Evolutionary conservation across 495 filamentous ascomycete genomes (phyloP), one percentile per base, ranked within the genome.

Genomic region (Podospora appendiculata): DNA sequence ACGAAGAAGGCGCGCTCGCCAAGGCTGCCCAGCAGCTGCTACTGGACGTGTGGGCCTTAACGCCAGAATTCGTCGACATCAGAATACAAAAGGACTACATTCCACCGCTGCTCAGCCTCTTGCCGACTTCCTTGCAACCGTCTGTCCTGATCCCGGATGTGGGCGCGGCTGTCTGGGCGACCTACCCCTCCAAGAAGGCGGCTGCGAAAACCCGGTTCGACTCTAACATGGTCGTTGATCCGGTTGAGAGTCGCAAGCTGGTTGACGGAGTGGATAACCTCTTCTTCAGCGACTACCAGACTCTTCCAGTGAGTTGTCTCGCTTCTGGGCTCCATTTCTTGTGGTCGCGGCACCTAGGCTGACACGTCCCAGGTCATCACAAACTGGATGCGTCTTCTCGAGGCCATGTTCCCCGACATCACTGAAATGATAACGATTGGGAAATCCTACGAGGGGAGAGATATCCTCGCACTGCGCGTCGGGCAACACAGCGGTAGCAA

Each of bases 41-140:
- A 55, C 69, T 97, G 8, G 93, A 98, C 65, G 82, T 96, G 4
- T 98, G 93, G 93, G 84, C 85, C 14, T 89, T 88, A 47, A 88
- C 84, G 4, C 74, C 84, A 7, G 75, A 88, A 12, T 92, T 83
- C 74, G 88, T 91, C n/a, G 93, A 98, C 67, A 85, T 97, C 33
- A 77, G 90, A 35, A 64, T 97, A 32, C 73, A 85, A 34, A 79
- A 88, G 63, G 84, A 86, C 57, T 84, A 91, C 51, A 84, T 96
- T 4, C 78, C 84, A 7, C 83, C 87, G n/a, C 73, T 98, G 32
- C 78, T 92, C n/a, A 86, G 83, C 10, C 75, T 96, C 2, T 74
- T 98, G 3, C 93, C 93, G 6, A 51, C 70, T 1, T 87, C 87
- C 13, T 72, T 96, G 41, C 84, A 88, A 51, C 79, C 80, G 43